These are phyloP conservation scores for Lolium multiflorum DNA, from an alignment of 176 grass and related monocot genomes.

Conservation along the genomic window DNA sequence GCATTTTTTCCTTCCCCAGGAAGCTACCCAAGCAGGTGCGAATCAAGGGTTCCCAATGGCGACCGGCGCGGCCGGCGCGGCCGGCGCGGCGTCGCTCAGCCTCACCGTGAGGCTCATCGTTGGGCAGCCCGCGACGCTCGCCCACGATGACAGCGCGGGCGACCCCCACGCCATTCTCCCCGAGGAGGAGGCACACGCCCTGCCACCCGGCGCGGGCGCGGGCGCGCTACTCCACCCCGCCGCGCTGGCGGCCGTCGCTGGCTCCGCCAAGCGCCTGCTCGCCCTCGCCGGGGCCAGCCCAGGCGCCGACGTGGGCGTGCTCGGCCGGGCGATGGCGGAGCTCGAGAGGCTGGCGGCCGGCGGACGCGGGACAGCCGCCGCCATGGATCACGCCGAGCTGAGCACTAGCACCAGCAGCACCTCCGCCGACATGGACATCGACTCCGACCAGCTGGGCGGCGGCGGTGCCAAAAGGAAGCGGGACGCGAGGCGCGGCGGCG, in stretches of 20 bases:
- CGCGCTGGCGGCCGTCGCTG: neutral
- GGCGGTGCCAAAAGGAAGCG: neutral
- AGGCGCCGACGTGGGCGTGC: slow-evolving; percentile 1
- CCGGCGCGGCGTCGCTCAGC: neutral
- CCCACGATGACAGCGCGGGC: neutral
- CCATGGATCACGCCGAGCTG: neutral
- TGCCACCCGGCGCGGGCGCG: neutral
- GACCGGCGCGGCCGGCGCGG: neutral
- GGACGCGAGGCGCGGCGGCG: neutral
- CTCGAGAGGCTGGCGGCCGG: neutral
- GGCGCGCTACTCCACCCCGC: slow-evolving; percentile 6
- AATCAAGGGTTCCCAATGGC: neutral
- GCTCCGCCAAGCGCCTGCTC: neutral
- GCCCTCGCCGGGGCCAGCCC: slow-evolving; percentile 26
- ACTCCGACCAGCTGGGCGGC: neutral
- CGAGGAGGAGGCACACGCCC: neutral
- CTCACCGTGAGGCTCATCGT: neutral
- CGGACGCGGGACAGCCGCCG: neutral
- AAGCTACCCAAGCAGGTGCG: neutral
- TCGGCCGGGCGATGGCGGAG: neutral
- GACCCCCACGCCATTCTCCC: slow-evolving; percentile 28
- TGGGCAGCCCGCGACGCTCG: neutral
- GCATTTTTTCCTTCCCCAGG: neutral
- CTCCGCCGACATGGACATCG: slow-evolving; percentile 10
- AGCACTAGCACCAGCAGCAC: neutral